Conservation (phyloP, 116 monocot species). For the Cymodocea nodosa region DNA sequence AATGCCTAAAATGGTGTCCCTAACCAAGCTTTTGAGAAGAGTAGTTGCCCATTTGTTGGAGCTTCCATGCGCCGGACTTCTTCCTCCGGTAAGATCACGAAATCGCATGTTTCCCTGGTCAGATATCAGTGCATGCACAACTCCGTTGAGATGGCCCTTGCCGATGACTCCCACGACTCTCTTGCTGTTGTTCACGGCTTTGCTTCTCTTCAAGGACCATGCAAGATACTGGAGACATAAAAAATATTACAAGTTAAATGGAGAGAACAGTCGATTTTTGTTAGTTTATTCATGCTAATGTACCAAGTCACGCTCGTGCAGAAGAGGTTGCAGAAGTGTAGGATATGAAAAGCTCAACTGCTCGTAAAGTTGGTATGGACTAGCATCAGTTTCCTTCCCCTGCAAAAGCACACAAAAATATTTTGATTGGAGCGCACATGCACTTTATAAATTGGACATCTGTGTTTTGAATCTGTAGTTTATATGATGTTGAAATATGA, state of each 20-base stretch:
- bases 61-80: conserved; percentile 8
- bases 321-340: conserved; percentile 62
- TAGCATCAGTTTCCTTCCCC: conserved; percentile 31
- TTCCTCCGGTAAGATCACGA: conserved; percentile 64
- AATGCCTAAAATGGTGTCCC: conserved; percentile 62
- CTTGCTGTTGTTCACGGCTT: conserved; percentile 74
- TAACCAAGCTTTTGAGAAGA: conserved; percentile 32
- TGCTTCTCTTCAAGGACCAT: conserved; percentile 95
- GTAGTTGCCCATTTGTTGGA: conserved; percentile 23
- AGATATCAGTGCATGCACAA: conserved; percentile 73
- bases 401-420: conserved; percentile 6
- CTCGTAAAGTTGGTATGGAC: conserved; percentile 62
- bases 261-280: no score
- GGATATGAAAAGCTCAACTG: conserved; percentile 71
- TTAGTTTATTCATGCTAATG: background rate
- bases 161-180: conserved; percentile 72
- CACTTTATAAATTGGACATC: no score
- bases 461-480: no score
- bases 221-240: conserved; percentile 54
- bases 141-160: conserved; percentile 84
- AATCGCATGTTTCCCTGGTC: conserved; percentile 71
- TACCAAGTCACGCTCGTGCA: conserved; percentile 79
- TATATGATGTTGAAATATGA: no score
- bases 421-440: no score
- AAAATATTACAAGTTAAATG: background rate